Percentiles rank a stretch among this genome's conserved stretches.
Evolutionary conservation across 2,329 filamentous ascomycete species (phyloP).

Genomic region (Beauveria medogensis): DNA sequence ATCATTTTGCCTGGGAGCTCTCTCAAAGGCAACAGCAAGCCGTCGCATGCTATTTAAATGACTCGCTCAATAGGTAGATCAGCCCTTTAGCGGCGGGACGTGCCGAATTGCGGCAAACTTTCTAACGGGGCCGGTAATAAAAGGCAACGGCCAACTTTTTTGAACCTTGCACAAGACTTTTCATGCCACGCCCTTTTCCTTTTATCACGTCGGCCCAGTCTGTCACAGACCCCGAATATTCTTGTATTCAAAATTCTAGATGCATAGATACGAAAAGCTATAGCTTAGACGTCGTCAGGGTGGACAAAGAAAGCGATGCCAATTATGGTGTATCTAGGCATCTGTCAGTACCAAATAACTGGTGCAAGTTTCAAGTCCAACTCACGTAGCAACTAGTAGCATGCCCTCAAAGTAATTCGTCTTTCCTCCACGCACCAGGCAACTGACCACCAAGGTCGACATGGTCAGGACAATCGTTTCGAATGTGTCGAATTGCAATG

Average conservation of each 20-base stretch:
- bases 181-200: background rate
- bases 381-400: constrained; percentile 14
- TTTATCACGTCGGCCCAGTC: background rate
- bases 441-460: constrained; percentile 15
- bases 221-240: background rate
- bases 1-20: no score
- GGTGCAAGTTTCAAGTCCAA: no score
- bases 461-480: constrained; percentile 14
- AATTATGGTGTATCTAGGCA: constrained; percentile 7
- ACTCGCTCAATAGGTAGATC: background rate
- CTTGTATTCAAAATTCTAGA: background rate
- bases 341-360: background rate
- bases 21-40: no score
- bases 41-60: no score
- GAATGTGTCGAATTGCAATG: constrained; percentile 15
- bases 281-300: constrained; percentile 2
- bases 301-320: constrained; percentile 8
- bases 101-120: background rate
- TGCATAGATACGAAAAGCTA: no score
- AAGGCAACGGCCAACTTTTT: background rate
- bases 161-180: background rate
- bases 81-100: background rate
- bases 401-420: constrained; percentile 16
- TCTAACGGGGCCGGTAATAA: constrained; percentile 3
- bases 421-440: constrained; percentile 13